A percentile compares a stretch with the other conserved stretches of the same genome.
These are phyloP conservation scores for Hydnum rufescens DNA, from an alignment of 768 basidiomycete genomes.

Conservation along the genomic window DNA sequence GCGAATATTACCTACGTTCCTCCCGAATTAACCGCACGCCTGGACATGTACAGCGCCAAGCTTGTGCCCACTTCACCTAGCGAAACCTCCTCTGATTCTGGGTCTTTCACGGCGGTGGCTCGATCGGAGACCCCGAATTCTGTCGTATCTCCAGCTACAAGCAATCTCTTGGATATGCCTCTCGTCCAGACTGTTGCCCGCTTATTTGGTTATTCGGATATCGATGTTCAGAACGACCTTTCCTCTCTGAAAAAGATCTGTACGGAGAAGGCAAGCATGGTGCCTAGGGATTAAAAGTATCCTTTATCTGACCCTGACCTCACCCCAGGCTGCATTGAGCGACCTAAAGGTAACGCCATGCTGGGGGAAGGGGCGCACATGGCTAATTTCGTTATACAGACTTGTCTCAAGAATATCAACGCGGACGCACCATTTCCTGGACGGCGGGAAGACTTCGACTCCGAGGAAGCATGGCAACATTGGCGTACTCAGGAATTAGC, in stretches of 20 bases:
- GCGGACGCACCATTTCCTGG: constrained; percentile 70
- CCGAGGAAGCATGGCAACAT: constrained; percentile 59
- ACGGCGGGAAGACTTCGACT: constrained; percentile 69
- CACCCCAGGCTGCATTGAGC: constrained; percentile 49
- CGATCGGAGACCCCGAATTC: constrained; percentile 24
- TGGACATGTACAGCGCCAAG: constrained; percentile 72
- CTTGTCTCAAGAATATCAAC: constrained; percentile 80
- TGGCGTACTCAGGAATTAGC: constrained; percentile 72
- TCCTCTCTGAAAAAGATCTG: constrained; percentile 42
- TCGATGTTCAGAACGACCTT: constrained; percentile 52
- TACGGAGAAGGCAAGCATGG: constrained; percentile 45
- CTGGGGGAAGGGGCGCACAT: neutral
- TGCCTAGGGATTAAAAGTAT: neutral
- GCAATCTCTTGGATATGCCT: constrained; percentile 52
- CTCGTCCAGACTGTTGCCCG: constrained; percentile 47
- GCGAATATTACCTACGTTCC: constrained; percentile 54
- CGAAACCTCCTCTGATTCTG: constrained; percentile 40
- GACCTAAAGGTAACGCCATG: constrained; percentile 47
- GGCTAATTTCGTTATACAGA: constrained; percentile 23
- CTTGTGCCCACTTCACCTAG: constrained; percentile 34
- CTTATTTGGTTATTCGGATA: constrained; percentile 55
- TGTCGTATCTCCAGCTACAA: constrained; percentile 2
- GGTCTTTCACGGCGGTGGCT: constrained; percentile 26
- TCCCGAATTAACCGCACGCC: constrained; percentile 56
- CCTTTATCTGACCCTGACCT: constrained; percentile 1